These are phyloP conservation scores for Strobilomyces confusus DNA, from an alignment of 768 basidiomycete species.

Conservation along the genomic window DNA sequence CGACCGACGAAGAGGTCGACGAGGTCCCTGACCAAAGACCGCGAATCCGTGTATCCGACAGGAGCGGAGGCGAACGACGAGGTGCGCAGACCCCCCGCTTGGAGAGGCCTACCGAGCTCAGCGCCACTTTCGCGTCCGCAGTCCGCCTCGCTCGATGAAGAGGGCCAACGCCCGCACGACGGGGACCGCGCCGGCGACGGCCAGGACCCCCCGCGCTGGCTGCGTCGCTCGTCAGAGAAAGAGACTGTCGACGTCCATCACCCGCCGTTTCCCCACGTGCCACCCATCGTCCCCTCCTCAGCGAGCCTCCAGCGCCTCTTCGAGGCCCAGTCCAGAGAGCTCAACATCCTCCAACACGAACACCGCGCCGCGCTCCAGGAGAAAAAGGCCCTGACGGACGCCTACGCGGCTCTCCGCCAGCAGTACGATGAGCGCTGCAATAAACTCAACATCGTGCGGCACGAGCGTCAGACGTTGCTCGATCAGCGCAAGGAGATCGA, in stretches of 20 bases:
- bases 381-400: neutral
- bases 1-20: neutral
- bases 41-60: neutral
- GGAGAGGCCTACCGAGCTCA: no score
- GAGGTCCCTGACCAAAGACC: neutral
- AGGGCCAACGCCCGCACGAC: neutral
- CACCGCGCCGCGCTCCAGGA: constrained; percentile 3
- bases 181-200: neutral
- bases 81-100: neutral
- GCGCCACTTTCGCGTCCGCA: neutral
- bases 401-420: neutral
- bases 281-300: neutral
- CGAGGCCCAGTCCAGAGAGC: constrained; percentile 7
- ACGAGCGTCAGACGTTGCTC: constrained; percentile 4
- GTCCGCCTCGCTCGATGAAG: constrained; percentile 1
- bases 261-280: no score
- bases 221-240: neutral
- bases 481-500: constrained; percentile 7
- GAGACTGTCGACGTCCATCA: neutral
- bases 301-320: neutral
- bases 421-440: constrained; percentile 7
- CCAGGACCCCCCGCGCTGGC: neutral
- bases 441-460: neutral
- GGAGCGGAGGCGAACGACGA: constrained; percentile 3
- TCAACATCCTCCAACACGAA: constrained; percentile 4